Evolutionary conservation across 495 filamentous ascomycete genomes (phyloP), one percentile per base, ranked within the genome.

Genomic region (Chaetomidium leptoderma): DNA sequence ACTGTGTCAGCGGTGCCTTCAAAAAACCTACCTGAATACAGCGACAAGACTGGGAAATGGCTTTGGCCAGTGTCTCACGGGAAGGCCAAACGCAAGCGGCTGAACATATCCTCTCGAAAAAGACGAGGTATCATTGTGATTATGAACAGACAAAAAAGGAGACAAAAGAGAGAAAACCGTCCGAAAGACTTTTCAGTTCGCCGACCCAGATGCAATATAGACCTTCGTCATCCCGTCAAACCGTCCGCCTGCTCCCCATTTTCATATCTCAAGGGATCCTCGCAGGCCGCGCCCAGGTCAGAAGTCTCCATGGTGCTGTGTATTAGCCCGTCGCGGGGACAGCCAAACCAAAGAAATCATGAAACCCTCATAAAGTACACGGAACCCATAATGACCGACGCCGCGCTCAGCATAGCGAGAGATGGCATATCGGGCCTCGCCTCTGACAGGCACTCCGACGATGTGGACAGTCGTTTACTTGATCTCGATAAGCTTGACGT

Each of bases 401-500:
- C 55, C 48, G 52, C 48, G 54, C 58, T 62, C 30, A 58, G 32
- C 13, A 52, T 27, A 52, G 30, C 56, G 21, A 55, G 58, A 55
- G 8, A 55, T 53, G 56, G 48, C 37, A 47, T 30, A 29, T 51
- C 55, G 14, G 23, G 23, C 33, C 10, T 21, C 29, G 5, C 53
- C 32, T 23, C 30, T 45, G 10, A 27, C 42, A 45, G 36, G 11
- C 26, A 21, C 13, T 45, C 39, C 16, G 6, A 13, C 24, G 6
- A 13, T 21, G 33, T 17, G 45, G 11, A 48, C 48, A 26, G 29
- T 47, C 56, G 40, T 65, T 72, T 78, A 83, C 75, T 82, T 81
- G 68, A 82, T 82, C 59, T 87, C 84, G 32, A 95, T 75, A 43
- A 90, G 72, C 83, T 95, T 97, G 73, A 97, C 78, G 69, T 99